Conservation (phyloP, 2,329 filamentous ascomycete species). For the Diaporthe sp. region DNA sequence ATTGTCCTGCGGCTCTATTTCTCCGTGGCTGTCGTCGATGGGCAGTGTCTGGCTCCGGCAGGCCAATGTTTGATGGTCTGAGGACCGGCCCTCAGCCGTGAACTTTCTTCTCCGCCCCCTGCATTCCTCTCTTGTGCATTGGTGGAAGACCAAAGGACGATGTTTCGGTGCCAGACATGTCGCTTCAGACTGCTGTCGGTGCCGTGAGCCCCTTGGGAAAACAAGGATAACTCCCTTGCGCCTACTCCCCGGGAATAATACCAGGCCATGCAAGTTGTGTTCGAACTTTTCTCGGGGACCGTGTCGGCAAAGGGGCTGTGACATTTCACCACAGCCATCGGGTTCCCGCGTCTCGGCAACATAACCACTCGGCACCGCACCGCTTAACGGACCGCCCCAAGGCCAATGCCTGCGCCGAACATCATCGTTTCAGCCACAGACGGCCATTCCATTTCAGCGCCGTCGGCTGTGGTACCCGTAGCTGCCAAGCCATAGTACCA, state of each 20-base stretch:
- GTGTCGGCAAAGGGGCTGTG: neutral
- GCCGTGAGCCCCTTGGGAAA: no score
- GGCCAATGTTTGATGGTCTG: conserved; percentile 2
- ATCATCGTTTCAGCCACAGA: neutral
- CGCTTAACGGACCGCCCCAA: neutral
- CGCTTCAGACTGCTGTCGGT: neutral
- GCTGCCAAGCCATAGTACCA: neutral
- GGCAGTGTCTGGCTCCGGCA: neutral
- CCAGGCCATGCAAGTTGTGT: neutral
- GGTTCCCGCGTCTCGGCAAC: conserved; percentile 1
- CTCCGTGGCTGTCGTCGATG: conserved; percentile 5
- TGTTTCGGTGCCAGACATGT: neutral
- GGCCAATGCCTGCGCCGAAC: neutral
- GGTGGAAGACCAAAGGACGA: neutral
- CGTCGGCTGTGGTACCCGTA: neutral
- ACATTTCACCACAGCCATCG: neutral
- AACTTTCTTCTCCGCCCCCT: neutral
- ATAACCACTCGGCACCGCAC: neutral
- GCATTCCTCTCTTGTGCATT: neutral
- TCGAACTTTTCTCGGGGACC: neutral
- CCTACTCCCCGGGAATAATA: neutral
- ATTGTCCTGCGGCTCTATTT: conserved; percentile 12
- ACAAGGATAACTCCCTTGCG: neutral
- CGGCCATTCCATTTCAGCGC: neutral
- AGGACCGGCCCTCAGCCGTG: neutral